These are phyloP conservation scores for Cichorium intybus DNA, from an alignment of 140 eudicot genomes.

Conservation along the genomic window DNA sequence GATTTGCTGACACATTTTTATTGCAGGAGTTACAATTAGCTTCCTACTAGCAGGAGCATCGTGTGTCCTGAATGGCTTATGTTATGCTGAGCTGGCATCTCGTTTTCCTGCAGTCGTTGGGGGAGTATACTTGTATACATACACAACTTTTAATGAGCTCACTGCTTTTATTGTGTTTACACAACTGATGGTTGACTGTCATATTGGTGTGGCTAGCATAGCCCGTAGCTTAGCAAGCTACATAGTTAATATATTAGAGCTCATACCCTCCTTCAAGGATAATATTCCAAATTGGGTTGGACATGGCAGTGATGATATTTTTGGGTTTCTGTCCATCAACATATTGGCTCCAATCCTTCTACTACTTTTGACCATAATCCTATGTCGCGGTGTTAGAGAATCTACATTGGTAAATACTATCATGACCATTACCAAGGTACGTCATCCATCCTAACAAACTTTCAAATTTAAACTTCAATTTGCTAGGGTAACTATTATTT, in stretches of 20 bases:
- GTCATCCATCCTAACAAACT: not conserved
- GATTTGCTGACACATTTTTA: slow-evolving; percentile 3
- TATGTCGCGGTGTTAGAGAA: slow-evolving; percentile 89
- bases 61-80: slow-evolving; percentile 89
- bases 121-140: slow-evolving; percentile 90
- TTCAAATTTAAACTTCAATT: not conserved
- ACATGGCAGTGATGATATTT: slow-evolving; percentile 70
- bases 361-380: slow-evolving; percentile 60
- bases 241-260: slow-evolving; percentile 64
- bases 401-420: slow-evolving; percentile 74
- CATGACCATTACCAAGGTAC: slow-evolving; percentile 96
- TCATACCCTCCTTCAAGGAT: slow-evolving; percentile 67
- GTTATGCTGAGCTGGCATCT: slow-evolving; percentile 95
- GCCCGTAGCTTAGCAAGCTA: slow-evolving; percentile 97
- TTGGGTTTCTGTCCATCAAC: slow-evolving; percentile 74
- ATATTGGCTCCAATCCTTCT: slow-evolving; percentile 82
- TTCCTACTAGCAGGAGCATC: slow-evolving; percentile 93
- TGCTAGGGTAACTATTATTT: not conserved
- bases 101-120: slow-evolving; percentile 99
- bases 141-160: slow-evolving; percentile 97
- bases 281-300: slow-evolving; percentile 95
- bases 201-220: slow-evolving; percentile 99
- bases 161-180: slow-evolving; percentile 96
- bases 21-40: slow-evolving; percentile 92
- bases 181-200: slow-evolving; percentile 98